Evolutionary conservation across 2,329 filamentous ascomycete genomes (phyloP).

Genomic region (Allantophomopsis lycopodina): DNA sequence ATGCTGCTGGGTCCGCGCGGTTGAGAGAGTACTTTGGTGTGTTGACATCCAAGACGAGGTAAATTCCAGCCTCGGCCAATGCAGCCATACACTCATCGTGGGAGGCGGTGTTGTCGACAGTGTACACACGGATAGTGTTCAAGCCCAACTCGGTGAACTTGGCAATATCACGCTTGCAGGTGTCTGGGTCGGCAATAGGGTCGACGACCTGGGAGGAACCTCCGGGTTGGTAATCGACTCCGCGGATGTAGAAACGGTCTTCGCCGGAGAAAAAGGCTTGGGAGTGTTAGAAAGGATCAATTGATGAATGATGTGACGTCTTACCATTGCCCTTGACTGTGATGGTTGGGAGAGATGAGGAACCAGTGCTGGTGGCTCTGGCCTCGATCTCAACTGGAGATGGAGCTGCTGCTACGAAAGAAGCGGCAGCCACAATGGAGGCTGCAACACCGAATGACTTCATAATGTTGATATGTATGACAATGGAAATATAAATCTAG

Average conservation of each 20-base stretch:
- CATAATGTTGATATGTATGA: background rate
- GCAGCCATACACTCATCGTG: conserved; percentile 56
- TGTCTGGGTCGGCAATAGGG: conserved; percentile 41
- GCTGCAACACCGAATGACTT: background rate
- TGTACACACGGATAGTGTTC: conserved; percentile 60
- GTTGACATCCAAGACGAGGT: conserved; percentile 57
- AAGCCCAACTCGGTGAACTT: conserved; percentile 54
- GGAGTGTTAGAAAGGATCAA: conserved; percentile 7
- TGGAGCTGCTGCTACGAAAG: background rate
- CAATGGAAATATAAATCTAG: too few relatives aligned
- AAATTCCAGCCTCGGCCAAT: conserved; percentile 54
- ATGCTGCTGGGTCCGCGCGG: conserved; percentile 37
- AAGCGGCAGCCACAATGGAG: background rate
- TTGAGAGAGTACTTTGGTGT: conserved; percentile 55
- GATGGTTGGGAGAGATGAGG: conserved; percentile 9
- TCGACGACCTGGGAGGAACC: conserved; percentile 46
- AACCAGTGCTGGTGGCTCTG: background rate
- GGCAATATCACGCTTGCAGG: conserved; percentile 47
- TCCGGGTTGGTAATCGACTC: conserved; percentile 50
- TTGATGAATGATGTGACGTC: conserved; percentile 8
- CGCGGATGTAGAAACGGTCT: conserved; percentile 34
- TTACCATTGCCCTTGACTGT: conserved; percentile 13
- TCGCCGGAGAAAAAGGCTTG: conserved; percentile 14
- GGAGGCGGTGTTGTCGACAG: conserved; percentile 50
- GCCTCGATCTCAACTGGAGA: background rate